These are phyloP conservation scores for Ceratobasidium papillatum DNA, from an alignment of 1,284 basidiomycete species.

Conservation along the genomic window DNA sequence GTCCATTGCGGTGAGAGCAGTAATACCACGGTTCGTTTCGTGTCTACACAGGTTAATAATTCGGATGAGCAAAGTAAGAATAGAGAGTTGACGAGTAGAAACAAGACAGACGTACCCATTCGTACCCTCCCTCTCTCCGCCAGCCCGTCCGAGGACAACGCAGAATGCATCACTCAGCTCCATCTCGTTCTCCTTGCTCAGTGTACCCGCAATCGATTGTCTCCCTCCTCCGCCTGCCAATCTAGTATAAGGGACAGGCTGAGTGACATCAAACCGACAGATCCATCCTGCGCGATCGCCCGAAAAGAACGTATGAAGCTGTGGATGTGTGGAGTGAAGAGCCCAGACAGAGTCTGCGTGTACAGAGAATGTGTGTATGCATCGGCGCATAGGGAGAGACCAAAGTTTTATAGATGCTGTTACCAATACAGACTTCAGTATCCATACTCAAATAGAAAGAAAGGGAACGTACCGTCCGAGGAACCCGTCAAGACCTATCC, in stretches of 20 bases:
- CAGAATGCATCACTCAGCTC: slow-evolving; percentile 32
- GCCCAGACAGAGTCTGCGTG: slow-evolving; percentile 97
- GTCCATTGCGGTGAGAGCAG: slow-evolving; percentile 65
- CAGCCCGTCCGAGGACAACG: slow-evolving; percentile 30
- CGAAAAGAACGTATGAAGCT: slow-evolving; percentile 93
- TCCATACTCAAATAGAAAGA: not conserved
- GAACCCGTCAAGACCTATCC: slow-evolving; percentile 84
- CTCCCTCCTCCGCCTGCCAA: not conserved
- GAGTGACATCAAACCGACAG: slow-evolving; percentile 82
- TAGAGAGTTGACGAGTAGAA: not conserved
- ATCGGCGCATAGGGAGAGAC: slow-evolving; percentile 89
- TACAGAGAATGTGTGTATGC: slow-evolving; percentile 95
- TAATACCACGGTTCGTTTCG: slow-evolving; percentile 11
- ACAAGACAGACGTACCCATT: slow-evolving; percentile 3
- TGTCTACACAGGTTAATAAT: not conserved
- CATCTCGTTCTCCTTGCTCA: slow-evolving; percentile 30
- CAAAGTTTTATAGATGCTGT: slow-evolving; percentile 87
- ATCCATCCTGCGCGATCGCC: slow-evolving; percentile 92
- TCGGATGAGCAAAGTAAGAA: not conserved
- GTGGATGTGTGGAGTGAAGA: slow-evolving; percentile 85
- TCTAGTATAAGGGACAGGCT: not conserved
- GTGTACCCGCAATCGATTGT: slow-evolving; percentile 22
- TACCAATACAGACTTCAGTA: slow-evolving; percentile 42
- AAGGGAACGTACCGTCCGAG: slow-evolving; percentile 71
- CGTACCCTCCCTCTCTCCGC: not conserved